Base-by-base conservation (phyloP, 2,329 filamentous ascomycete species). In the Orbilia quercus region DNA sequence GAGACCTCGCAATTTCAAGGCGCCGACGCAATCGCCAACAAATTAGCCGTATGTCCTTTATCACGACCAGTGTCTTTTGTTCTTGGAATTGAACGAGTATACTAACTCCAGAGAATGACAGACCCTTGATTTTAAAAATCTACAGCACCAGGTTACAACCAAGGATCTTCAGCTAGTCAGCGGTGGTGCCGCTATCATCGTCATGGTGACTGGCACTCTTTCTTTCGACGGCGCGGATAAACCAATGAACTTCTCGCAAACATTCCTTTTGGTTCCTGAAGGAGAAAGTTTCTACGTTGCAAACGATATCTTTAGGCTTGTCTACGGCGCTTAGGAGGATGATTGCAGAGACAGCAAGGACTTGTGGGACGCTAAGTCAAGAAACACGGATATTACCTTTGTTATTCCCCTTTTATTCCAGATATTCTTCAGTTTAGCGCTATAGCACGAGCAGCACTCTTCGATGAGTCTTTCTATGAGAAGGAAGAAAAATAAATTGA, bases 241-340 rank as follows among this genome's bases (percentile, higher is more conserved):
- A 79, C 91, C 92, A 47, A 95, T 97, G 90, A 92, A 87, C 86
- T 99, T 93, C 83, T 89, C 89, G 65, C 93, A 98, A 84, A 83
- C 87, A 65, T 98, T 98, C 87, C 90, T 96, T 82, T 89, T 98
- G 75, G 82, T 88, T 76, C 89, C 88, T 74, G 90, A 92, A 63
- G 82, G 82, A 25, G 89, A 88, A 78, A 88, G 85, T 82, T 96
- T 90, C 84, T 97, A 87, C 81, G 90, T 98, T 80, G 89, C 89
- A 84, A 97, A 98, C 85, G 94, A 98, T 82, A 83, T 98, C 81
- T 98, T 98, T 88, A 91, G 91, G 83, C 87, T 98, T 75, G 87
- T 96, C 77, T 94, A 91, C 82, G 84, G 45, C 9, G 18, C 34
- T 82, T 80, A 87, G 83, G 9, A 22, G 7, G 5, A 23, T 6